These are phyloP conservation scores for Vitis hybrid DNA, from an alignment of 177 flowering plant species.

Conservation along the genomic window DNA sequence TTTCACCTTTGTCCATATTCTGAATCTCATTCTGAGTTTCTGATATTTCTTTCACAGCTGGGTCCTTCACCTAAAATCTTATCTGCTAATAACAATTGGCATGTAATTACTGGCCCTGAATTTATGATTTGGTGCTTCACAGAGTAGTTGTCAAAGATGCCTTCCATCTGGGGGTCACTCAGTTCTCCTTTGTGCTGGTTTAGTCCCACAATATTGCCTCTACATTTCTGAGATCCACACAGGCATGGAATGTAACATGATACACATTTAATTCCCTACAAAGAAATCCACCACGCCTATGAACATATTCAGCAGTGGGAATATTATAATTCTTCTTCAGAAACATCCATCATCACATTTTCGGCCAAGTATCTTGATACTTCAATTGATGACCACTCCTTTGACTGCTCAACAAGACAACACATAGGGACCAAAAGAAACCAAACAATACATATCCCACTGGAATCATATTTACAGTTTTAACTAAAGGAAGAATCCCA, in stretches of 20 bases:
- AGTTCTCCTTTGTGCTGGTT: conserved; percentile 89
- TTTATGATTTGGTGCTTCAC: conserved; percentile 94
- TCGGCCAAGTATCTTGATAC: conserved; percentile 53
- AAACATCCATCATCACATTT: conserved; percentile 74
- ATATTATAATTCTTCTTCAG: conserved; percentile 79
- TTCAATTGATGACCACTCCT: conserved; percentile 83
- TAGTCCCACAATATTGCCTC: conserved; percentile 65
- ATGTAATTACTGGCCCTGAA: conserved; percentile 41
- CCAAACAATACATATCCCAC: conserved; percentile 5
- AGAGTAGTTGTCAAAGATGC: conserved; percentile 95
- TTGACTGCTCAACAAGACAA: conserved; percentile 65
- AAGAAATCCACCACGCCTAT: conserved; percentile 62
- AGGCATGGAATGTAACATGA: conserved; percentile 85
- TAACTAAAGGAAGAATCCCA: conserved; percentile 16
- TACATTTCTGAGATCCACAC: conserved; percentile 68
- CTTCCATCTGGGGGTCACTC: conserved; percentile 93
- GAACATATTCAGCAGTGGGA: conserved; percentile 77
- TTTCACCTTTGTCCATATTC: conserved; percentile 26
- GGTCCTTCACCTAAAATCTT: conserved; percentile 33
- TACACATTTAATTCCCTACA: conserved; percentile 61
- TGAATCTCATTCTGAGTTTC: conserved; percentile 30
- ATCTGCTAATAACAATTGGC: conserved; percentile 11
- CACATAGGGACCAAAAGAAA: neutral
- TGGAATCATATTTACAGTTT: conserved; percentile 34
- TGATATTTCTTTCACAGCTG: conserved; percentile 25